Evolutionary conservation across 345 rosid species (phyloP).

Genomic region (Eucalyptus urophylla): DNA sequence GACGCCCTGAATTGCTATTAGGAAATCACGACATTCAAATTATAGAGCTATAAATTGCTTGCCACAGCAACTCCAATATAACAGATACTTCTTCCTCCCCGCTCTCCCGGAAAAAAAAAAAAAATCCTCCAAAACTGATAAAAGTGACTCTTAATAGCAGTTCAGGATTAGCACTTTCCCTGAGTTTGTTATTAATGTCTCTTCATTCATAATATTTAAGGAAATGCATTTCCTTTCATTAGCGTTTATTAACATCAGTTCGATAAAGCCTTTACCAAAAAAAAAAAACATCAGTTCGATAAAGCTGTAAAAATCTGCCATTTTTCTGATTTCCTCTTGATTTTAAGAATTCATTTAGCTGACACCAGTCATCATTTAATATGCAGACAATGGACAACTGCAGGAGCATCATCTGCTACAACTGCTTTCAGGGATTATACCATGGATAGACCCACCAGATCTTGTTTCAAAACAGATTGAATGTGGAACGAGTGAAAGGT

Average conservation of each 20-base stretch:
- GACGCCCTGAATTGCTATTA: background rate
- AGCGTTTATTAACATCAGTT: background rate
- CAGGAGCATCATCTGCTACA: conserved; percentile 79
- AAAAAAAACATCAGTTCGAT: background rate
- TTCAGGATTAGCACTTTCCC: background rate
- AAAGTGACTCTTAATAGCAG: background rate
- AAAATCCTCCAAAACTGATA: background rate
- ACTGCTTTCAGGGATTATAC: conserved; percentile 74
- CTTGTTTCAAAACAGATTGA: conserved; percentile 69
- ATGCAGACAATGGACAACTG: conserved; percentile 46
- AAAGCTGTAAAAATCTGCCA: background rate
- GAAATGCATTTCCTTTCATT: background rate
- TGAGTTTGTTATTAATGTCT: background rate
- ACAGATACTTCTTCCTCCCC: background rate
- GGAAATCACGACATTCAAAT: background rate
- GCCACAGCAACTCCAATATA: background rate
- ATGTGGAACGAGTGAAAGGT: conserved; percentile 92
- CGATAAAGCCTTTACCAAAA: too few relatives aligned
- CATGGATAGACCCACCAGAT: conserved; percentile 91
- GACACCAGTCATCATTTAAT: conserved; percentile 12
- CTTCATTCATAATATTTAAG: background rate
- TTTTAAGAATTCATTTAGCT: background rate
- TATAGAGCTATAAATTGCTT: background rate
- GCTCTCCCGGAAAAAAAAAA: background rate
- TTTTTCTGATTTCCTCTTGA: background rate